A percentile compares a stretch with the other conserved stretches of the same genome.
phyloP scores from a whole-genome alignment of 23 red algal genomes.

The Pyropia haitanensis region DNA sequence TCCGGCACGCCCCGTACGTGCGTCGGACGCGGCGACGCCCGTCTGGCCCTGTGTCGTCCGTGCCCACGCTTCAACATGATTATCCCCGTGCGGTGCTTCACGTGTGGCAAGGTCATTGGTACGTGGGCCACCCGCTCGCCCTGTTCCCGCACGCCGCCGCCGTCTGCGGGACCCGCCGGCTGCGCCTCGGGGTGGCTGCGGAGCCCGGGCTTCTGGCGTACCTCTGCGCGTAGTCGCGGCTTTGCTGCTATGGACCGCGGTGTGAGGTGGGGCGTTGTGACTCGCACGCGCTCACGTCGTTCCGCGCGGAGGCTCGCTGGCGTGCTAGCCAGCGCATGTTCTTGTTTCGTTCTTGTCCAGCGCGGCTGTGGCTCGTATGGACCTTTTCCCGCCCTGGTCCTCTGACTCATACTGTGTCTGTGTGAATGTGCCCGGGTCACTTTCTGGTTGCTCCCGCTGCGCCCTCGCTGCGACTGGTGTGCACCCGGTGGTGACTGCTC shows the following conservation, averaged over 20 bases:
- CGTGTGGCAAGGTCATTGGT: conserved; percentile 86
- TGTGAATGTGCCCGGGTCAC: background rate
- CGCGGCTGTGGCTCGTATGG: background rate
- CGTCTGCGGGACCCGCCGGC: too few relatives aligned
- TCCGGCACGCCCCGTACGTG: too few relatives aligned
- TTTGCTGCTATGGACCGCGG: background rate
- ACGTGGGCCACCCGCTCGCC: too few relatives aligned
- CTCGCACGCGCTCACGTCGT: background rate
- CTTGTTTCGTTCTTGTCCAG: background rate
- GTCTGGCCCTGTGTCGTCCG: background rate
- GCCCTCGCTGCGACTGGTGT: background rate
- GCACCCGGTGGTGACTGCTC: conserved; percentile 12
- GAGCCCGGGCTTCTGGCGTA: too few relatives aligned
- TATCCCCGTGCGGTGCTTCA: conserved; percentile 98
- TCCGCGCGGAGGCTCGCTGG: too few relatives aligned
- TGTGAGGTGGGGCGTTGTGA: background rate
- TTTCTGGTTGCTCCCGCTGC: background rate
- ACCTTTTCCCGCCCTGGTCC: background rate
- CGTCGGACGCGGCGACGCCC: too few relatives aligned
- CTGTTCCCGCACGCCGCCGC: too few relatives aligned
- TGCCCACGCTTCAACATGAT: conserved; percentile 49
- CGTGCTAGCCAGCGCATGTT: too few relatives aligned
- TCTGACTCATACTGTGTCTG: background rate
- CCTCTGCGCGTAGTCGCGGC: background rate
- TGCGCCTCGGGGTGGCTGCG: background rate